Base-by-base conservation (phyloP, 257 asterid genomes). In the Scutellaria barbata region DNA sequence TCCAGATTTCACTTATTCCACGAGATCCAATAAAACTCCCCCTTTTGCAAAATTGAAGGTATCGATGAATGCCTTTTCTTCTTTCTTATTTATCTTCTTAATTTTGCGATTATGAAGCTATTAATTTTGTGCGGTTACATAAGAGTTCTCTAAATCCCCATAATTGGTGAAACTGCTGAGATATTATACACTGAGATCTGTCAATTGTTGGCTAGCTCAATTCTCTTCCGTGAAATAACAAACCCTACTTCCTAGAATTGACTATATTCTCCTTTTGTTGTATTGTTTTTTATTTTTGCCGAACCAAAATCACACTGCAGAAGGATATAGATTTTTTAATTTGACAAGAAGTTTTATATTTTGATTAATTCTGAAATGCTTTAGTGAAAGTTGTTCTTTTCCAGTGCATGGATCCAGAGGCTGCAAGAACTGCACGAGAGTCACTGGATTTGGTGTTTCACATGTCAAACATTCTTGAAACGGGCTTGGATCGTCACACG, bases 381-480 rank as follows among this genome's bases (percentile, higher is more conserved):
- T 53, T 55, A 40, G 16, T n/a, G 37, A 14, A 12, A 56, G 5
- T 41, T 66, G 4, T 22, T 25, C 16, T 3, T 37, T 22, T 43
- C 35, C 35, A 68, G 77, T 65, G 40, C 51, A 90, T 91, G 97
- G 95, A 89, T 76, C 87, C 89, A 10, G 93, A 89, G 47, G 85
- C 91, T 10, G 93, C 96, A 35, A 81, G 84, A 73, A 87, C 85
- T 11, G 96, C 95, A 8, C 84, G 87, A 37, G 96, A 87, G 47
- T 89, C 95, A 18, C 86, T 92, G 9, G 96, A 87, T 20, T 64
- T 92, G 9, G 93, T 63, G 42, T 81, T 86, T 80, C 95, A 87
- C 55, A 92, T 92, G 85, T 91, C 97, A 2, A 89, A 92, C 80
- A 86, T 87, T 68, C 95, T 92, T 1, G 96, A 89, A 25, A 87